These are phyloP conservation scores for Botrytis fragariae DNA, from an alignment of 2,329 filamentous ascomycete genomes.

Conservation along the genomic window DNA sequence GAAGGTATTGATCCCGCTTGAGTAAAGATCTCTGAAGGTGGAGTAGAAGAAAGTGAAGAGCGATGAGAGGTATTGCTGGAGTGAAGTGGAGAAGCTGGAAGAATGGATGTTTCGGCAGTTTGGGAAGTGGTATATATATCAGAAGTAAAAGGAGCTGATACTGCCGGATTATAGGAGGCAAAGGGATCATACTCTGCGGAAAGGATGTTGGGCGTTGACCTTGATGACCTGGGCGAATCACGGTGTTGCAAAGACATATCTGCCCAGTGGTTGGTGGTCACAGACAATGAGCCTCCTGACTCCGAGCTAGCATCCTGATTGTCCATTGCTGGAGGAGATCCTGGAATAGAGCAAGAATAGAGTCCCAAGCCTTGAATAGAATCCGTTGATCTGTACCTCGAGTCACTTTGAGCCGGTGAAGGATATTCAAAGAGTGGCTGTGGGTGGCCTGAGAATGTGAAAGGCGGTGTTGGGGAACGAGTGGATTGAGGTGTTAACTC, in stretches of 20 bases:
- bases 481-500: constrained; percentile 38
- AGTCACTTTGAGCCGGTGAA: constrained; percentile 38
- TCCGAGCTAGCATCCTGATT: constrained; percentile 25
- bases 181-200: constrained; percentile 53
- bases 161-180: constrained; percentile 45
- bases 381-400: constrained; percentile 34
- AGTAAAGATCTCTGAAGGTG: constrained; percentile 36
- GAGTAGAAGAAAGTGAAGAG: constrained; percentile 39
- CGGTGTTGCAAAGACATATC: constrained; percentile 30
- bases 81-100: constrained; percentile 35
- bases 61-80: constrained; percentile 37
- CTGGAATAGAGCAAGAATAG: constrained; percentile 36
- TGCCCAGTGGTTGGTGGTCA: constrained; percentile 33
- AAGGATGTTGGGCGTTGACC: constrained; percentile 44
- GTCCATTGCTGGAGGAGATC: constrained; percentile 29
- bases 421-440: constrained; percentile 39
- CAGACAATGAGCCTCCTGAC: constrained; percentile 28
- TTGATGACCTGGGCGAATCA: constrained; percentile 32
- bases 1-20: constrained; percentile 35
- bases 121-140: constrained; percentile 46
- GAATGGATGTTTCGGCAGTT: constrained; percentile 38
- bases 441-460: constrained; percentile 32
- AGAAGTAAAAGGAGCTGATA: constrained; percentile 46
- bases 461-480: constrained; percentile 36
- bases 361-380: constrained; percentile 35